Evolutionary conservation across 2,329 filamentous ascomycete species (phyloP).

Genomic region (Byssoonygena ceratinophila): DNA sequence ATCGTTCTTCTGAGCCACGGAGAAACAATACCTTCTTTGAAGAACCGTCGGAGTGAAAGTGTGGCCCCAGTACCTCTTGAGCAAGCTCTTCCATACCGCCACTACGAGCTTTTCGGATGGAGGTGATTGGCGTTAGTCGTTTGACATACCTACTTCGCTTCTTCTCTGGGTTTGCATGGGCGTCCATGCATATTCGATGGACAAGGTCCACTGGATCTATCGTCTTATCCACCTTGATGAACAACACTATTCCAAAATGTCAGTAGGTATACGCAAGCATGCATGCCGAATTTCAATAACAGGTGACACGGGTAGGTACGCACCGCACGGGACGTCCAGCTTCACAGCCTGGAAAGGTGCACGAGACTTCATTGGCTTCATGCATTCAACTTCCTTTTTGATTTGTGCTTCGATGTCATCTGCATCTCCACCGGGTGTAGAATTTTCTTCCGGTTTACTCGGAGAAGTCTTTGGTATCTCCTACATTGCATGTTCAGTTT

Average conservation of each 20-base stretch:
- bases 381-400: conserved; percentile 45
- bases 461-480: conserved; percentile 11
- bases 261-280: conserved; percentile 7
- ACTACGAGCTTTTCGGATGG: conserved; percentile 48
- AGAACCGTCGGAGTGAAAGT: conserved; percentile 46
- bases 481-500: conserved; percentile 7
- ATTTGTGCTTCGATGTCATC: conserved; percentile 53
- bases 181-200: conserved; percentile 48
- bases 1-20: not conserved
- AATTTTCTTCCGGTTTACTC: conserved; percentile 14
- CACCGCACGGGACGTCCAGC: conserved; percentile 43
- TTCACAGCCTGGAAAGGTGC: conserved; percentile 44
- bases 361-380: conserved; percentile 40
- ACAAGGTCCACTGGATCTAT: conserved; percentile 52
- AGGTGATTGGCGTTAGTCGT: conserved; percentile 49
- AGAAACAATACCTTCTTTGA: conserved; percentile 42
- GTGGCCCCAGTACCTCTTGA: conserved; percentile 46
- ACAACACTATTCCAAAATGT: conserved; percentile 39
- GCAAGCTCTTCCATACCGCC: conserved; percentile 49
- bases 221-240: conserved; percentile 47
- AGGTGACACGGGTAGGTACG: conserved; percentile 14
- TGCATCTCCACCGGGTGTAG: conserved; percentile 27
- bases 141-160: conserved; percentile 50
- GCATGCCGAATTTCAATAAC: not conserved
- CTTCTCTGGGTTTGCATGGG: conserved; percentile 40